These are phyloP conservation scores for Cytospora mali DNA, from an alignment of 2,329 filamentous ascomycete species.

Conservation along the genomic window DNA sequence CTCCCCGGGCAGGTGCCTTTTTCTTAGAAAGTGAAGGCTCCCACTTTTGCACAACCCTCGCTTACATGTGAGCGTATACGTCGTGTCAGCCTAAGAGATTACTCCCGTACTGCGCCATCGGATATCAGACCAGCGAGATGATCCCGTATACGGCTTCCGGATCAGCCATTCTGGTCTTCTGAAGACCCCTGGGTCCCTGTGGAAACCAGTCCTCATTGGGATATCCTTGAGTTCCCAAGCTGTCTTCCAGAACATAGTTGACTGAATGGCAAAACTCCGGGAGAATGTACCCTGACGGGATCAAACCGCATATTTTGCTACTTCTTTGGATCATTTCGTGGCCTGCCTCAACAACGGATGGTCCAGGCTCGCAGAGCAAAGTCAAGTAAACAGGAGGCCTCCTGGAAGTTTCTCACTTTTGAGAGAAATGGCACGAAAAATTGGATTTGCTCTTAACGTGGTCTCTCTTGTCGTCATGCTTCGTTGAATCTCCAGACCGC, in stretches of 20 bases:
- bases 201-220: not conserved
- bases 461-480: slow-evolving; percentile 10
- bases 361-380: not conserved
- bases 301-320: not conserved
- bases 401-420: not conserved
- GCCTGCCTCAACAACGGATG: not conserved
- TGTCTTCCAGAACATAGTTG: not conserved
- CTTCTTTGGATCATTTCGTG: not conserved
- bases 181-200: not conserved
- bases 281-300: not conserved
- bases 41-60: not conserved
- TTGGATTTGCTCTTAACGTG: slow-evolving; percentile 11
- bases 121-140: slow-evolving; percentile 7
- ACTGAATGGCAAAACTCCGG: not conserved
- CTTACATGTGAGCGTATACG: slow-evolving; percentile 21
- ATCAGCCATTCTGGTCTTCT: not conserved
- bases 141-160: not conserved
- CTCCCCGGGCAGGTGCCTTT: not conserved
- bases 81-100: slow-evolving; percentile 11
- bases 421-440: not conserved
- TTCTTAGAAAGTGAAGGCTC: slow-evolving; percentile 3
- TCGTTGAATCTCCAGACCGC: slow-evolving; percentile 1
- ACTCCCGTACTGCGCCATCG: slow-evolving; percentile 22
- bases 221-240: not conserved
- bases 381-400: not conserved